A percentile compares a stretch with the other conserved stretches of the same genome.
Conservation (phyloP, 2,329 filamentous ascomycete genomes). For the Leptodontidium sp. region DNA sequence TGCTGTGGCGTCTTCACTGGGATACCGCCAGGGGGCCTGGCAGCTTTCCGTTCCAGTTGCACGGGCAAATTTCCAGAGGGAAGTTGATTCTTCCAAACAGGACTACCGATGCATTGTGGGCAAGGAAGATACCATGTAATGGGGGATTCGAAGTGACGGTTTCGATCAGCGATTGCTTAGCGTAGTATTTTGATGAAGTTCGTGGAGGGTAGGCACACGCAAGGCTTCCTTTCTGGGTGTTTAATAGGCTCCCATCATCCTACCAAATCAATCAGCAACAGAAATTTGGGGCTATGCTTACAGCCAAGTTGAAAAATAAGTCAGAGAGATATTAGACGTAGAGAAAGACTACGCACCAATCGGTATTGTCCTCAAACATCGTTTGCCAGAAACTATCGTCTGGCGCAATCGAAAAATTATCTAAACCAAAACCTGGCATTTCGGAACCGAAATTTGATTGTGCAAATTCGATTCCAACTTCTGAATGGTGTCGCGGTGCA, state of each 20-base stretch:
- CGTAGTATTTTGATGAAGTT: too few species aligned
- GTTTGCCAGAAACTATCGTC: conserved; percentile 24
- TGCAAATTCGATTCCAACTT: neutral
- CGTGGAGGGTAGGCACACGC: too few species aligned
- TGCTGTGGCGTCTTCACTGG: too few species aligned
- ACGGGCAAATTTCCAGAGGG: too few species aligned
- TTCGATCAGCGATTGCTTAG: too few species aligned
- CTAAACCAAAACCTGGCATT: neutral
- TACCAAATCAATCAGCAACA: neutral
- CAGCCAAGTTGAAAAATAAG: neutral
- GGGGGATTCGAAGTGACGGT: too few species aligned
- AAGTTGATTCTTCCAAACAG: too few species aligned
- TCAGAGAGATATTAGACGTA: neutral
- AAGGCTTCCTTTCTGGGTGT: too few species aligned
- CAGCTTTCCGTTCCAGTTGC: too few species aligned
- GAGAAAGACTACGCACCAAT: neutral
- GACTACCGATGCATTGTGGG: too few species aligned
- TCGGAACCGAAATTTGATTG: neutral
- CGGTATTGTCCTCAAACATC: conserved; percentile 9
- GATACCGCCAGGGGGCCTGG: too few species aligned
- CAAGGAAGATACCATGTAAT: too few species aligned
- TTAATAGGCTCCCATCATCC: neutral
- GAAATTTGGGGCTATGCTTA: neutral
- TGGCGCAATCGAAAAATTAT: neutral
- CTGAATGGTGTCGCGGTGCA: neutral